Percentiles rank a stretch among this genome's conserved stretches.
Evolutionary conservation across 2,329 filamentous ascomycete genomes (phyloP).

Genomic region (Penicillium griseofulvum): DNA sequence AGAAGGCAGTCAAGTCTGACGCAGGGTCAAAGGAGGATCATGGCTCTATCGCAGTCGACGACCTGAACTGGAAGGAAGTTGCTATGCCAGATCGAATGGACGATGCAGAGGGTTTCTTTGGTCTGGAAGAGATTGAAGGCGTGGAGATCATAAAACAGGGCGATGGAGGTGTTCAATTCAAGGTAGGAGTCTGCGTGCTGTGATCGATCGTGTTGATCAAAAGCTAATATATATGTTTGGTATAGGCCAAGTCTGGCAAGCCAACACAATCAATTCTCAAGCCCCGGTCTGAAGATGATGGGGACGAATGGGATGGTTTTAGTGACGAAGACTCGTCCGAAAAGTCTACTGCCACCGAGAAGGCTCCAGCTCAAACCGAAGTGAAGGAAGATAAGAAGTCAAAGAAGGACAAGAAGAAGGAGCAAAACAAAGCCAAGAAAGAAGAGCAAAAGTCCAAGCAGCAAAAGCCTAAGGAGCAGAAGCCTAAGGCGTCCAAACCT

Average conservation of each 20-base stretch:
- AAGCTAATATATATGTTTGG: not conserved
- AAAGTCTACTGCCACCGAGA: conserved; percentile 10
- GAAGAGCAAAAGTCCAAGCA: conserved; percentile 22
- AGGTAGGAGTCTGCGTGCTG: conserved; percentile 28
- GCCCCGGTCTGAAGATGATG: conserved; percentile 27
- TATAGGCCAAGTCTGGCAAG: conserved; percentile 37
- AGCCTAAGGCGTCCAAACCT: conserved; percentile 27
- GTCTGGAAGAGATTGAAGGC: conserved; percentile 85
- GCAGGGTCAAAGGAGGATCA: conserved; percentile 21
- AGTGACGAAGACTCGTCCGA: conserved; percentile 49
- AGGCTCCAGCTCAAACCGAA: conserved; percentile 11
- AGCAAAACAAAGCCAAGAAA: conserved; percentile 25
- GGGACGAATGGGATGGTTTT: conserved; percentile 66
- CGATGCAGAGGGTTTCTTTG: conserved; percentile 91
- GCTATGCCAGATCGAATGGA: conserved; percentile 71
- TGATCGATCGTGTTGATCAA: not conserved
- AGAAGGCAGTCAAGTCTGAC: conserved; percentile 26
- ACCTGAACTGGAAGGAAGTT: conserved; percentile 64
- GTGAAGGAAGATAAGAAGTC: conserved; percentile 22
- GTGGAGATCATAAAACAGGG: conserved; percentile 77
- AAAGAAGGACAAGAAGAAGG: conserved; percentile 16
- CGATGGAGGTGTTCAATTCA: conserved; percentile 46
- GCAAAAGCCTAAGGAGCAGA: conserved; percentile 14
- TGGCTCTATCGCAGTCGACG: conserved; percentile 44
- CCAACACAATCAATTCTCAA: conserved; percentile 35